Percentiles rank a stretch among this genome's conserved stretches.
Evolutionary conservation across 192 early-diverging fungal species (phyloP).

Genomic region (Kickxella alabastrina): DNA sequence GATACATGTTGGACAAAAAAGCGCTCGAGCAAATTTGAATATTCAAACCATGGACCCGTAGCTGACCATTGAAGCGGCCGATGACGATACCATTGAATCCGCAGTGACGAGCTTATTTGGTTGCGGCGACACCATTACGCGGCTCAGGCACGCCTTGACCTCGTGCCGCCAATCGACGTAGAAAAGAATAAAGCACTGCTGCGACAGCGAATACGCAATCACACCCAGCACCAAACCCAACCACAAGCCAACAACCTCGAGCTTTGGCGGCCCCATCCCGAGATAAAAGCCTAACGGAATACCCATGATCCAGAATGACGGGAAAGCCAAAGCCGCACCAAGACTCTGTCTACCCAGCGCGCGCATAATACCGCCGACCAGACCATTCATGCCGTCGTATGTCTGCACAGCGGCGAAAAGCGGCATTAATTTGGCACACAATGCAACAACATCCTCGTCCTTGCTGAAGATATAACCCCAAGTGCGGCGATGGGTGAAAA

Average conservation of each 20-base stretch:
- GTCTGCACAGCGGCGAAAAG: conserved; percentile 35
- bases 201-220: conserved; percentile 24
- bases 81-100: background rate
- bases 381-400: conserved; percentile 57
- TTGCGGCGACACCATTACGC: conserved; percentile 11
- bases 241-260: conserved; percentile 61
- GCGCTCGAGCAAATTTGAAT: no score
- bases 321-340: conserved; percentile 50
- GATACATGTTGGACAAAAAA: no score
- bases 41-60: background rate
- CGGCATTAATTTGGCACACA: conserved; percentile 37
- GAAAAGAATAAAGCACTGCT: conserved; percentile 36
- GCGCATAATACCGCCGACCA: conserved; percentile 57
- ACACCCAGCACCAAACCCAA: conserved; percentile 53
- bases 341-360: conserved; percentile 53
- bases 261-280: conserved; percentile 41
- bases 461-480: conserved; percentile 64
- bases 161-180: conserved; percentile 47
- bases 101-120: background rate
- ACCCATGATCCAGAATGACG: conserved; percentile 53
- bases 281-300: conserved; percentile 54
- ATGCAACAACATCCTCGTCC: conserved; percentile 20
- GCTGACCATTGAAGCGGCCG: background rate
- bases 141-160: conserved; percentile 34
- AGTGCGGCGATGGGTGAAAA: conserved; percentile 53